Conservation (phyloP, 257 asterid genomes). For the Capsicum rhomboideum region DNA sequence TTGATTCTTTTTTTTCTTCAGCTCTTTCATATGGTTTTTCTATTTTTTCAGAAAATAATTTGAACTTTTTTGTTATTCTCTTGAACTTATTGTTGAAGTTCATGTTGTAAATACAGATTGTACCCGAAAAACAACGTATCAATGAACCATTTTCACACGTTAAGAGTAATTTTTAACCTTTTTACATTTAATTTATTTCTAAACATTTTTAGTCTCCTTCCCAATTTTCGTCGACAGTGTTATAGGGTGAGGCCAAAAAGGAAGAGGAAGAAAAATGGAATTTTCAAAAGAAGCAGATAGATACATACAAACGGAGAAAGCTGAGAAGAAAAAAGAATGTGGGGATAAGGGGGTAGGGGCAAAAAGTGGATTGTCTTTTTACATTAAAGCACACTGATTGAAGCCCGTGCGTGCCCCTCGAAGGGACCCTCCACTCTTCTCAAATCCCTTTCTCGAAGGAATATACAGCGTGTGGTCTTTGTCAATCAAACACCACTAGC, state of each 20-base stretch:
- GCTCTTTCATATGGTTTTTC: too few relatives aligned
- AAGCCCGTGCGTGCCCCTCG: constrained; percentile 15
- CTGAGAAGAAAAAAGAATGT: background rate
- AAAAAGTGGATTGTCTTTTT: constrained; percentile 47
- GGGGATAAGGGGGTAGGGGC: background rate
- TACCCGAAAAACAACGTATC: too few relatives aligned
- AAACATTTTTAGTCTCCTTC: too few relatives aligned
- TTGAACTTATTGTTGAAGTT: too few relatives aligned
- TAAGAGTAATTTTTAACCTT: too few relatives aligned
- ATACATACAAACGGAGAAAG: constrained; percentile 5
- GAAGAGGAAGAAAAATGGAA: background rate
- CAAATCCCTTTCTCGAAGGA: constrained; percentile 64
- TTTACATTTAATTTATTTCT: too few relatives aligned
- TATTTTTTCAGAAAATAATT: too few relatives aligned
- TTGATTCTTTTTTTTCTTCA: too few relatives aligned
- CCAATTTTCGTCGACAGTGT: too few relatives aligned
- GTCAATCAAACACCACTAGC: constrained; percentile 18
- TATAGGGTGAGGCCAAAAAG: background rate
- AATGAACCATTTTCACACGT: too few relatives aligned
- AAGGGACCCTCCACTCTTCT: constrained; percentile 29
- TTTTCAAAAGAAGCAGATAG: background rate
- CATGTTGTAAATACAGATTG: too few relatives aligned
- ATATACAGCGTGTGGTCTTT: constrained; percentile 63
- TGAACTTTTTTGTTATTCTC: too few relatives aligned
- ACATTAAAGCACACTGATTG: constrained; percentile 2